Evolutionary conservation across 441 rosid species (phyloP).

Genomic region (Populus hybrid): DNA sequence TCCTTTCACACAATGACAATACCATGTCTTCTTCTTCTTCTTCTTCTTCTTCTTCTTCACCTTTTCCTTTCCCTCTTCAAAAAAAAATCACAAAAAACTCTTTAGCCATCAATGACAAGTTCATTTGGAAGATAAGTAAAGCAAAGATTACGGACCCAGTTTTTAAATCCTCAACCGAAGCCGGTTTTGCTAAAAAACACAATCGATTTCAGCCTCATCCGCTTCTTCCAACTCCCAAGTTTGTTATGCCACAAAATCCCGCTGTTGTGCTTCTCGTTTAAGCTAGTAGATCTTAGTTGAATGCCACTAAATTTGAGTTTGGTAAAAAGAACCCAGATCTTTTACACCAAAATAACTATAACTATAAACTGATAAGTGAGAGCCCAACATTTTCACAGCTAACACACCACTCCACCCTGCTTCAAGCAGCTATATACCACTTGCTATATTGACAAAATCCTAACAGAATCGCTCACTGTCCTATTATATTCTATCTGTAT

Average conservation of each 20-base stretch:
- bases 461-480: not conserved
- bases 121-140: slow-evolving; percentile 14
- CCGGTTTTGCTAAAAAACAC: slow-evolving; percentile 54
- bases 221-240: slow-evolving; percentile 26
- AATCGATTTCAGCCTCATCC: slow-evolving; percentile 67
- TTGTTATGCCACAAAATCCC: slow-evolving; percentile 9
- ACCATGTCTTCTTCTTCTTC: no score
- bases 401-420: not conserved
- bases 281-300: not conserved
- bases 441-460: not conserved
- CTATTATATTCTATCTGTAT: no score
- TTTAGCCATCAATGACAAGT: slow-evolving; percentile 20
- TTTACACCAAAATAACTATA: not conserved
- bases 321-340: slow-evolving; percentile 24
- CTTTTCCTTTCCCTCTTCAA: slow-evolving; percentile 27
- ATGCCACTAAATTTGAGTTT: not conserved
- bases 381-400: not conserved
- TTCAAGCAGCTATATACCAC: not conserved
- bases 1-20: no score
- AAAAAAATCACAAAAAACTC: slow-evolving; percentile 19
- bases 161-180: slow-evolving; percentile 46
- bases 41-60: not conserved
- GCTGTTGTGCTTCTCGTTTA: not conserved
- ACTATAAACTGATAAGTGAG: not conserved
- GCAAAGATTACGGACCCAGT: not conserved